Conservation (phyloP, 305 asterid species). For the Fraxinus albicans region DNA sequence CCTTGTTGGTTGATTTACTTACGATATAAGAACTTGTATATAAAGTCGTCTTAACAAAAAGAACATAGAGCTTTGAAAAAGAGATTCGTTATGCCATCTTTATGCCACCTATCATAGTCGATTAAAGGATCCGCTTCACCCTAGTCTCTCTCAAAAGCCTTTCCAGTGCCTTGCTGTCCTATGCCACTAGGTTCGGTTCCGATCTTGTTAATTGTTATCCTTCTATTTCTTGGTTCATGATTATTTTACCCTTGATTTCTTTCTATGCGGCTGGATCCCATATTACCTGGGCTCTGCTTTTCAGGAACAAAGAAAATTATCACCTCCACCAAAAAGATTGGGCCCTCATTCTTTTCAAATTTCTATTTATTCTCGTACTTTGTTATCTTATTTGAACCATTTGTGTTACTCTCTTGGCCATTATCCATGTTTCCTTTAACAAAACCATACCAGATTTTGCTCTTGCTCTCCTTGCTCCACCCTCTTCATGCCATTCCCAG, state of each 20-base stretch:
- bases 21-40: neutral
- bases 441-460: constrained; percentile 1
- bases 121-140: neutral
- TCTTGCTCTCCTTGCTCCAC: constrained; percentile 27
- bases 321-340: constrained; percentile 27
- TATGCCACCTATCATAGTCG: neutral
- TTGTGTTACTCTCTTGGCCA: neutral
- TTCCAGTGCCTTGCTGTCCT: neutral
- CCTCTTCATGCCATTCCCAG: constrained; percentile 38
- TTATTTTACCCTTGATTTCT: neutral
- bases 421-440: constrained; percentile 27
- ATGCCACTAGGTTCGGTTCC: neutral
- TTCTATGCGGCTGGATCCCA: constrained; percentile 38
- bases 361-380: neutral
- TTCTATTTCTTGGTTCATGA: neutral
- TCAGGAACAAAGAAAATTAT: constrained; percentile 36
- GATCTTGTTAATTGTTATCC: neutral
- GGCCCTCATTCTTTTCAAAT: constrained; percentile 11
- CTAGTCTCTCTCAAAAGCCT: neutral
- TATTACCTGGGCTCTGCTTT: constrained; percentile 45
- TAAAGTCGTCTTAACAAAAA: neutral
- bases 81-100: neutral
- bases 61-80: neutral
- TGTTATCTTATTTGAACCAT: neutral
- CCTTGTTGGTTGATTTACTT: neutral